phyloP scores from a whole-genome alignment of 2,329 filamentous ascomycete genomes.

The Nigrospora osmanthi region DNA sequence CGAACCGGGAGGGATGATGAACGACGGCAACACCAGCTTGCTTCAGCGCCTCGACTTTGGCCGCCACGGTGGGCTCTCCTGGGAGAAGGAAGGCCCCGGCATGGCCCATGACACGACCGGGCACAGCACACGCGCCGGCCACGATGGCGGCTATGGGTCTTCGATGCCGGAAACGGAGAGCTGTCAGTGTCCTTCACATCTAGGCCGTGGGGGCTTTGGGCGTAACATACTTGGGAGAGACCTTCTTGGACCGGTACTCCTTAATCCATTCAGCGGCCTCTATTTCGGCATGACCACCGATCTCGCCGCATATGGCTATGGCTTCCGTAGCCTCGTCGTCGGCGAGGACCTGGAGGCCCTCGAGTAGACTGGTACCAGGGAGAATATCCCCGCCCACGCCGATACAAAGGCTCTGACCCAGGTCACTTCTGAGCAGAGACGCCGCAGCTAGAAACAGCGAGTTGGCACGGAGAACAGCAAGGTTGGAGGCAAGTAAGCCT shows the following conservation, averaged over 20 bases:
- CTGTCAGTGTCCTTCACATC: too few relatives aligned
- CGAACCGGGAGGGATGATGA: conserved; percentile 70
- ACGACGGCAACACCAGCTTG: conserved; percentile 62
- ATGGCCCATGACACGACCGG: conserved; percentile 68
- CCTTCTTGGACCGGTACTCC: conserved; percentile 49
- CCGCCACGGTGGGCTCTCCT: conserved; percentile 54
- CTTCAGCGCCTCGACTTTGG: conserved; percentile 62
- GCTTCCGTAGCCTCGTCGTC: conserved; percentile 61
- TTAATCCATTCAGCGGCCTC: conserved; percentile 68
- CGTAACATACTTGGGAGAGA: conserved; percentile 52
- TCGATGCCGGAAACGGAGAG: background rate
- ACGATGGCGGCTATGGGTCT: conserved; percentile 68
- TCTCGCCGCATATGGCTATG: conserved; percentile 65
- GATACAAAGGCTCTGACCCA: conserved; percentile 67
- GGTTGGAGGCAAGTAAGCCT: background rate
- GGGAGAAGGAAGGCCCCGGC: conserved; percentile 65
- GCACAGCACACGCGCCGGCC: conserved; percentile 56
- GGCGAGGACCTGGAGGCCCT: conserved; percentile 60
- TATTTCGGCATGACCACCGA: conserved; percentile 62
- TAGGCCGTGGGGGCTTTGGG: background rate
- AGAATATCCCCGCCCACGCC: conserved; percentile 68
- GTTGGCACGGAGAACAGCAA: background rate
- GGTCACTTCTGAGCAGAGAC: conserved; percentile 58
- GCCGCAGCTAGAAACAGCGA: conserved; percentile 44
- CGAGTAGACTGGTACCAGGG: conserved; percentile 66